Evolutionary conservation across 2,329 filamentous ascomycete species (phyloP).

Genomic region (Venturiaceae sp.): DNA sequence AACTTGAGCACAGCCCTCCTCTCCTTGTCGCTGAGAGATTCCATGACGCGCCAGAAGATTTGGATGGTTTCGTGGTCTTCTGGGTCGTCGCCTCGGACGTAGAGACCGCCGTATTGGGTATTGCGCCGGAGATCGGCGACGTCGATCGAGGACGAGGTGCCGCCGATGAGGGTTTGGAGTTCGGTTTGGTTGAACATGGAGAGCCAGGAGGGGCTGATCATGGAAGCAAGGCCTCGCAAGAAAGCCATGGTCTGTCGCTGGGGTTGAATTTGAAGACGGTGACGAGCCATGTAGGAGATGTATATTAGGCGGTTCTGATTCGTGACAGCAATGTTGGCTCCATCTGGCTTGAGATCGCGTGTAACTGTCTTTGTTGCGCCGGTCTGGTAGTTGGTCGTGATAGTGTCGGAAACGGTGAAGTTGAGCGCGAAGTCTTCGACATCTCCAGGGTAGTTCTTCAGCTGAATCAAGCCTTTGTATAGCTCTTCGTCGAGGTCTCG

Average conservation of each 20-base stretch:
- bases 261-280: constrained; percentile 75
- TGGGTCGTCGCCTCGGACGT: constrained; percentile 79
- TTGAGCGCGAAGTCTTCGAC: constrained; percentile 70
- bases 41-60: constrained; percentile 88
- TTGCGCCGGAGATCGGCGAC: constrained; percentile 76
- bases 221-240: constrained; percentile 71
- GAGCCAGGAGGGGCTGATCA: constrained; percentile 88
- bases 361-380: constrained; percentile 50
- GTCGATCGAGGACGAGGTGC: constrained; percentile 77
- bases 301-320: constrained; percentile 93
- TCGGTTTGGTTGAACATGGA: constrained; percentile 98
- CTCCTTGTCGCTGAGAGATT: constrained; percentile 63
- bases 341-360: constrained; percentile 65
- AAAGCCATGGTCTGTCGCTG: constrained; percentile 78
- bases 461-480: constrained; percentile 70
- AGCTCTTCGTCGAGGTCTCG: constrained; percentile 84
- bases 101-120: constrained; percentile 81
- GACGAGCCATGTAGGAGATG: constrained; percentile 81
- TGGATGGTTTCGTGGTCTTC: constrained; percentile 76
- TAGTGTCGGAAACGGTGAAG: constrained; percentile 75
- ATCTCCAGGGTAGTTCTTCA: constrained; percentile 80
- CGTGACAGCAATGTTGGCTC: constrained; percentile 69
- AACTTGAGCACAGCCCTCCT: constrained; percentile 85
- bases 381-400: constrained; percentile 27
- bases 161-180: constrained; percentile 85